Percentiles rank a stretch among this genome's conserved stretches.
Evolutionary conservation across 2,329 filamentous ascomycete species (phyloP).

Genomic region (Monosporascus sp.): DNA sequence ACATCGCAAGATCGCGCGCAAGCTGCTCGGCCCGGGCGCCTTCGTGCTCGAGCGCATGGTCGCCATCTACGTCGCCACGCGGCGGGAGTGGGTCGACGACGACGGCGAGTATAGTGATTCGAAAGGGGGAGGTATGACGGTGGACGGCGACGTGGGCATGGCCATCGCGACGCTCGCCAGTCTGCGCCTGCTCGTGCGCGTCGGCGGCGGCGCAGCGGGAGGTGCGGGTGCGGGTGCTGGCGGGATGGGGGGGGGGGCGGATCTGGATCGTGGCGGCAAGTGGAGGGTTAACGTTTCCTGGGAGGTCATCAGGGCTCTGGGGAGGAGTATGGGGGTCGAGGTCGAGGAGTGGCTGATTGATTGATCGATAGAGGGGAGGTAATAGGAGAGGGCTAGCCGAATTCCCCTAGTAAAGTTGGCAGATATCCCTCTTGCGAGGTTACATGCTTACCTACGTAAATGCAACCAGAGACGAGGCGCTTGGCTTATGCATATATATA

Average conservation of each 20-base stretch:
- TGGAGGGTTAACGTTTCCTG: conserved; percentile 77
- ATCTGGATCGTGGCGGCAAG: conserved; percentile 65
- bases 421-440: no score
- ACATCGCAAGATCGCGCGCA: conserved; percentile 69
- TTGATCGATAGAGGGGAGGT: conserved; percentile 25
- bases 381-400: no score
- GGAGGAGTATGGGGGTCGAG: conserved; percentile 70
- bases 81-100: conserved; percentile 46
- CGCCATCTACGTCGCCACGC: conserved; percentile 67
- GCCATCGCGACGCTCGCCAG: conserved; percentile 69
- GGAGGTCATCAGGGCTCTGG: conserved; percentile 68
- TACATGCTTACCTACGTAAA: no score
- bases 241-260: conserved; percentile 65
- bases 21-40: conserved; percentile 69
- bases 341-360: conserved; percentile 72
- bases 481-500: no score
- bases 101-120: conserved; percentile 19
- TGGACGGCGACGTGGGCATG: conserved; percentile 54
- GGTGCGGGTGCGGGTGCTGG: conserved; percentile 66
- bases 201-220: conserved; percentile 57
- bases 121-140: conserved; percentile 12
- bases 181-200: conserved; percentile 61
- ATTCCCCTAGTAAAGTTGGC: no score
- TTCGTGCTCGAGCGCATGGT: conserved; percentile 76
- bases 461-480: no score